These are phyloP conservation scores for Coleophoma eucalyptorum DNA, from an alignment of 2,329 filamentous ascomycete species.

Conservation along the genomic window DNA sequence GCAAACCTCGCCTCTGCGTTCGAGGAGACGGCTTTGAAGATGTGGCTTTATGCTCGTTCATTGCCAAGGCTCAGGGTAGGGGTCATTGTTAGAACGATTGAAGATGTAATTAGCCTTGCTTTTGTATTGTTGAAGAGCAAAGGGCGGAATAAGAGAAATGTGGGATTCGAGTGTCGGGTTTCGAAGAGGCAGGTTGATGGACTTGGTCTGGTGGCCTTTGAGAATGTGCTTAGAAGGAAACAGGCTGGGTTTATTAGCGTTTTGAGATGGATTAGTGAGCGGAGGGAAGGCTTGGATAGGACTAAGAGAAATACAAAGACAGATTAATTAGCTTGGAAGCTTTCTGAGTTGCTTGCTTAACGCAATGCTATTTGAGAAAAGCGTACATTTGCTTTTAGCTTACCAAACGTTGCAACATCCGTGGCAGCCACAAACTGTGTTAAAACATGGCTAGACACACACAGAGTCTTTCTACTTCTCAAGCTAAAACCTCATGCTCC, in stretches of 20 bases:
- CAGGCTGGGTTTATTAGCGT: slow-evolving; percentile 66
- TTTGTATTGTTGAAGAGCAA: slow-evolving; percentile 22
- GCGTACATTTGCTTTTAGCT: no score
- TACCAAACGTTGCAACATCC: no score
- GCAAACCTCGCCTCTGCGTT: slow-evolving; percentile 75
- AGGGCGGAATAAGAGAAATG: slow-evolving; percentile 13
- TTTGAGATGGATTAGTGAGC: slow-evolving; percentile 58
- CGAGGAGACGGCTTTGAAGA: slow-evolving; percentile 72
- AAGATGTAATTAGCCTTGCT: slow-evolving; percentile 16
- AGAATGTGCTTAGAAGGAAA: slow-evolving; percentile 61
- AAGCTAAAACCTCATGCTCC: no score
- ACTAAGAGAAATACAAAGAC: no score
- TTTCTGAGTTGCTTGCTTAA: no score
- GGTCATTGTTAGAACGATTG: slow-evolving; percentile 14
- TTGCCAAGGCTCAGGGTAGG: slow-evolving; percentile 49
- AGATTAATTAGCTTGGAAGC: no score
- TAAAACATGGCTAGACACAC: no score
- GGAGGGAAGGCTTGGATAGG: no score
- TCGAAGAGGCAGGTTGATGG: slow-evolving; percentile 23
- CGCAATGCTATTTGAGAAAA: no score
- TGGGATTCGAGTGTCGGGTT: slow-evolving; percentile 17
- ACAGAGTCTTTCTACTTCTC: no score
- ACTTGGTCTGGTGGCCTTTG: slow-evolving; percentile 68
- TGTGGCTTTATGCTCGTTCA: slow-evolving; percentile 57
- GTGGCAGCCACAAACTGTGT: no score